Evolutionary conservation across 805 yeast genomes (phyloP), one percentile per base, ranked within the genome.

Genomic region (Lipomyces spencermartinsiae): DNA sequence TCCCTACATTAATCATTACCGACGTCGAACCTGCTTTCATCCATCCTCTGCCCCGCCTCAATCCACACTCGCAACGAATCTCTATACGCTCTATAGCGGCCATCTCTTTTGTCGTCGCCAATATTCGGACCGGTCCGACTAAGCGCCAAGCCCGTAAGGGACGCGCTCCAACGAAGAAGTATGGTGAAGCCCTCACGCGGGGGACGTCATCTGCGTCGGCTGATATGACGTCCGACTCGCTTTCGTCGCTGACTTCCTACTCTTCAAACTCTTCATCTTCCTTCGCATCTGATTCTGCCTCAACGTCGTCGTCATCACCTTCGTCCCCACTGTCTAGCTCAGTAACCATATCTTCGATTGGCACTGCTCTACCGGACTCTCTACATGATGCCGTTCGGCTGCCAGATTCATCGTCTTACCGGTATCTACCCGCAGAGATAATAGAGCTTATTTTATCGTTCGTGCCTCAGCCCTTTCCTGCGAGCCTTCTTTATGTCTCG

Each of bases 361-460:
- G 59, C 6, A 6, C 16, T 34, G 57, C 60, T 9, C 56, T 65
- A 56, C 68, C 68, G 1, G 61, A 35, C 16, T 19, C 33, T 37
- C 35, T 29, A 33, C 29, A 33, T 35, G 37, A 43, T 43, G 90
- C 87, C 74, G 37, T 16, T 31, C 63, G 33, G 54, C 29, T 14
- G 22, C 16, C 35, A 53, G 12, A 8, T 89, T 92, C 76, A 90
- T 89, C 73, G 88, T 90, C 34, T 91, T 80, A 55, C 89, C 78
- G 64, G 86, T 81, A 0, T 88, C 93, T 49, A 95, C 97, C 70
- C 84, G 83, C 69, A 92, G 85, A 76, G 86, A 91, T 77, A 76
- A 87, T 91, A 79, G 6, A 93, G 91, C 2, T 92, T 89, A 73
- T 89, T 88, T 37, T 79, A 76, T 0, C 97, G 96, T 1, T 95